Base-by-base conservation (phyloP, 768 basidiomycete genomes). In the Tephrocybe sp. region DNA sequence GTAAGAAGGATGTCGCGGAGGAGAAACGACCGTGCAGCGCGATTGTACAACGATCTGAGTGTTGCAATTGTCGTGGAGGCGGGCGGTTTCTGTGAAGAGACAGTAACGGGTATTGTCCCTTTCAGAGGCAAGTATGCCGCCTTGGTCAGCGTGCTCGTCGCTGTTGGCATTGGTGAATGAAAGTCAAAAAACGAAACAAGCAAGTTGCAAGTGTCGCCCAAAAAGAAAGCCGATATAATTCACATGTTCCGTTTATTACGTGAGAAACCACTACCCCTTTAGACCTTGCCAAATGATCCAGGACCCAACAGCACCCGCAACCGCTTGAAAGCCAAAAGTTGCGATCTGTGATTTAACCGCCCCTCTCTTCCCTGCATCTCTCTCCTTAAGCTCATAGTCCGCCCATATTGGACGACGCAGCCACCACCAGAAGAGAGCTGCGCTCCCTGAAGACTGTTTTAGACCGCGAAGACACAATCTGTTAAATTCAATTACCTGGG, bases 21-120 rank as follows among this genome's bases (percentile, higher is more conserved):
- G 31, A 92, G 77, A 61, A 93, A 92, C 1, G 89, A 87, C 37
- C 82, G 78, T 35, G 86, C 83, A 21, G 91, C 90, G 47, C 87
- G 84, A 60, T 79, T 75, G 68, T 92, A 91, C 41, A 92, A 72
- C 9, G 86, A 80, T 34, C 85, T 80, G 26, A 92, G 69, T 4
- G 84, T 82, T 5, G 78, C 73, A 6, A 69, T 66, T 0, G 75
- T 66, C 9, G 72, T 61, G 16, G 64, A 58, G 18, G 64, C 16
- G 16, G 63, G 44, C 26, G 60, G 38, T 16, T 64, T 53, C n/a
- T 57, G 53, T 1, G 54, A 40, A 11, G 49, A 24, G 47, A 26
- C 24, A 16, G 51, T 39, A 27, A 56, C 36, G 11, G 52, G 53
- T 32, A 56, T 41, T 32, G 55, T 47, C 15, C 64, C 68, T 60